phyloP scores from a whole-genome alignment of 345 rosid genomes.

The Citrus sp. region DNA sequence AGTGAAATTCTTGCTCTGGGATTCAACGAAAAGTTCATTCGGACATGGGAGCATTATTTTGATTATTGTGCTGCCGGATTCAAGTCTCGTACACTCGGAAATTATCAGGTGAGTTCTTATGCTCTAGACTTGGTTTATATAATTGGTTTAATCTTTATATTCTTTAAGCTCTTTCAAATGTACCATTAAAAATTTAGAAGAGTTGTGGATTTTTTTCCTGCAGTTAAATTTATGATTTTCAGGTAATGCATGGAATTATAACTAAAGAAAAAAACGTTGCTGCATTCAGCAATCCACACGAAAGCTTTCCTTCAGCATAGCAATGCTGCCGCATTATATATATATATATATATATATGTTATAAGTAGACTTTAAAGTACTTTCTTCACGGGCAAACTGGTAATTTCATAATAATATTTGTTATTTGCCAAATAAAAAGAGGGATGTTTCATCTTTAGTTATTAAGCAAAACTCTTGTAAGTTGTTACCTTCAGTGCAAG shows the following conservation, averaged over 20 bases:
- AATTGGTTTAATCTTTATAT: neutral
- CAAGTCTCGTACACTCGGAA: constrained; percentile 65
- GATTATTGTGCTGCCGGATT: constrained; percentile 88
- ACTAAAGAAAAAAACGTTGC: neutral
- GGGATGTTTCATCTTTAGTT: too few relatives aligned
- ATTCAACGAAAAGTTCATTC: constrained; percentile 72
- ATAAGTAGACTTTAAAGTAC: too few relatives aligned
- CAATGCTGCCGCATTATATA: neutral
- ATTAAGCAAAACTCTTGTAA: too few relatives aligned
- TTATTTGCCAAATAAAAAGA: too few relatives aligned
- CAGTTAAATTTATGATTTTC: neutral
- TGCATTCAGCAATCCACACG: constrained; percentile 47
- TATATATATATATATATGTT: neutral
- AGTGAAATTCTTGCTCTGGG: too few relatives aligned
- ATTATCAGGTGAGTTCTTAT: constrained; percentile 51
- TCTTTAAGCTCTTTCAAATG: too few relatives aligned
- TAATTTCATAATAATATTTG: too few relatives aligned
- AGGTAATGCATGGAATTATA: too few relatives aligned
- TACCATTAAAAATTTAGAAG: too few relatives aligned
- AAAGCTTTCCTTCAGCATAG: constrained; percentile 37
- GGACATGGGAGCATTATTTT: constrained; percentile 94
- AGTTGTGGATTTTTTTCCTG: too few relatives aligned
- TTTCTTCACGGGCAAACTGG: too few relatives aligned
- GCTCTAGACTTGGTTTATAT: neutral
- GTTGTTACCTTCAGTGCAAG: too few relatives aligned